phyloP scores from a whole-genome alignment of 495 filamentous ascomycete species.

The Neurospora sp. region DNA sequence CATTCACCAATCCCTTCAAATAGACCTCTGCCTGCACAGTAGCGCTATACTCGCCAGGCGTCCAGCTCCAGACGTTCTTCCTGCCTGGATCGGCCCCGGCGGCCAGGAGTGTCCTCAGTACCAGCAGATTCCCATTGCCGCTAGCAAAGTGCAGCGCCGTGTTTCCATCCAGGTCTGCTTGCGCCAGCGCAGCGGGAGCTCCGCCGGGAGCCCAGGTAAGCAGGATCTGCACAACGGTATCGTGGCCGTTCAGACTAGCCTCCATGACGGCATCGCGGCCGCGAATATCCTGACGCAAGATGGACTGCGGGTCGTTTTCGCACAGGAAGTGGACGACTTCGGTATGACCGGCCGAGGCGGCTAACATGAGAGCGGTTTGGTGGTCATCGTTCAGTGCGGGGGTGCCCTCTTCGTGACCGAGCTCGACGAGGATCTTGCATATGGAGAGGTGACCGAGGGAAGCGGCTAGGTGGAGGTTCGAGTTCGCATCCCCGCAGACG shows the following conservation, averaged over 20 bases:
- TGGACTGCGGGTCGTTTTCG: slow-evolving; percentile 28
- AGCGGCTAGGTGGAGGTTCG: slow-evolving; percentile 67
- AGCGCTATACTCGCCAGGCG: slow-evolving; percentile 58
- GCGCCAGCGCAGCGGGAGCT: slow-evolving; percentile 33
- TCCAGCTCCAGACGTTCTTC: slow-evolving; percentile 62
- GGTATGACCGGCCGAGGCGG: slow-evolving; percentile 46
- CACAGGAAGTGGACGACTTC: slow-evolving; percentile 50
- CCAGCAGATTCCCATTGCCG: slow-evolving; percentile 59
- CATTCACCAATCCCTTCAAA: slow-evolving; percentile 53
- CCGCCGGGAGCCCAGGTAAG: slow-evolving; percentile 42
- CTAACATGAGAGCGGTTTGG: slow-evolving; percentile 62
- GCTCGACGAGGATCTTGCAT: slow-evolving; percentile 41
- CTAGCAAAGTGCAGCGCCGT: slow-evolving; percentile 65
- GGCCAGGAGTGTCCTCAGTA: slow-evolving; percentile 55
- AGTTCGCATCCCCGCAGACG: slow-evolving; percentile 48
- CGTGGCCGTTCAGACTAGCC: slow-evolving; percentile 44
- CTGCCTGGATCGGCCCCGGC: slow-evolving; percentile 53
- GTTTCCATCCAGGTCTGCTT: slow-evolving; percentile 56
- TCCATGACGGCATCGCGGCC: slow-evolving; percentile 51
- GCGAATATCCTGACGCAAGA: slow-evolving; percentile 43
- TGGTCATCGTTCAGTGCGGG: slow-evolving; percentile 60
- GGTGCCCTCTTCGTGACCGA: slow-evolving; percentile 46
- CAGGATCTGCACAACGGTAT: slow-evolving; percentile 50
- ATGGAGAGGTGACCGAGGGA: slow-evolving; percentile 56
- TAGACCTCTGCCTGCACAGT: slow-evolving; percentile 70